phyloP scores from a whole-genome alignment of 257 asterid genomes.

The Ilex asprella region DNA sequence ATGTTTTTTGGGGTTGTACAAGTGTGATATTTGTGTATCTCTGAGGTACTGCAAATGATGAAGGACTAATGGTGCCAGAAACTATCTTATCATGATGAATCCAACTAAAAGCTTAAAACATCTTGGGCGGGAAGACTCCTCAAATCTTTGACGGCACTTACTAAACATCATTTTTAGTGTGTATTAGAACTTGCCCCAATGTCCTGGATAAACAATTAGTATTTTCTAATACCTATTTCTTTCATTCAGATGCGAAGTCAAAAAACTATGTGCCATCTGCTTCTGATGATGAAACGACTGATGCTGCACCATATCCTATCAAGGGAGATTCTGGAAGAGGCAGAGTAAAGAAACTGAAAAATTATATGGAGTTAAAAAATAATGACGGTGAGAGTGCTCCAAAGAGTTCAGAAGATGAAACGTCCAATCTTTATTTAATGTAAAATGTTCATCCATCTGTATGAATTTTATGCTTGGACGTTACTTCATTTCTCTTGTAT shows the following conservation, averaged over 20 bases:
- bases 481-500: background rate
- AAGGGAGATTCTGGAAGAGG: constrained; percentile 19
- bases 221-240: background rate
- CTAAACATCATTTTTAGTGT: background rate
- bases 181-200: background rate
- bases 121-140: too few relatives aligned
- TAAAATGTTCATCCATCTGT: constrained; percentile 21
- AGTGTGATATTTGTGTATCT: background rate
- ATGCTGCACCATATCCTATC: constrained; percentile 15
- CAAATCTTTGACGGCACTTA: background rate
- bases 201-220: background rate
- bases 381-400: constrained; percentile 16
- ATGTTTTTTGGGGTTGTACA: too few relatives aligned
- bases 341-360: constrained; percentile 20
- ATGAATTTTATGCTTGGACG: background rate
- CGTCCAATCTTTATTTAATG: constrained; percentile 63
- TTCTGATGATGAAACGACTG: constrained; percentile 21
- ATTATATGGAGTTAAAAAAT: constrained; percentile 27
- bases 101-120: background rate
- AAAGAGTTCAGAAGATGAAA: constrained; percentile 29
- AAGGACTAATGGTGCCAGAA: background rate
- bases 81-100: background rate
- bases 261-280: constrained; percentile 14
- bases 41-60: background rate
- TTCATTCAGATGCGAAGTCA: constrained; percentile 37